These are phyloP conservation scores for Phytophthora foliorum DNA, from an alignment of 352 stramenopile genomes.

Conservation along the genomic window DNA sequence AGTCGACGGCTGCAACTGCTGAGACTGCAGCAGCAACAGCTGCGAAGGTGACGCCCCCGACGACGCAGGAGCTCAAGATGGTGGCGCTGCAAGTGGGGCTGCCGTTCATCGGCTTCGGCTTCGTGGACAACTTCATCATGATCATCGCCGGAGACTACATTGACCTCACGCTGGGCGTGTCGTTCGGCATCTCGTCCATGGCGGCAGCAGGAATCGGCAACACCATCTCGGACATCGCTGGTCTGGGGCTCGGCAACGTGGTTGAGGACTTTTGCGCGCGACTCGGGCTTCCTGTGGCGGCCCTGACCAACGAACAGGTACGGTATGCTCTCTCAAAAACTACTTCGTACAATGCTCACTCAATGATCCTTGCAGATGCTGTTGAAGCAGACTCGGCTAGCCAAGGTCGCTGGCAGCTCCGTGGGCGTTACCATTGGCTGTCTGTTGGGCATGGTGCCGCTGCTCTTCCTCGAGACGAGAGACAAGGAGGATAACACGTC, in stretches of 20 bases:
- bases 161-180: constrained; percentile 82
- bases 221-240: constrained; percentile 80
- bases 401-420: constrained; percentile 74
- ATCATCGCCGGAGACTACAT: constrained; percentile 91
- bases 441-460: constrained; percentile 75
- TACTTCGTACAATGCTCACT: background rate
- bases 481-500: constrained; percentile 15
- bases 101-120: constrained; percentile 98
- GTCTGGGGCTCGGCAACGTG: constrained; percentile 80
- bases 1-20: background rate
- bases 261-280: constrained; percentile 80
- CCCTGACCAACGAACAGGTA: constrained; percentile 75
- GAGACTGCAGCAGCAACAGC: constrained; percentile 7
- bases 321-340: background rate
- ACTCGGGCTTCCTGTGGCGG: constrained; percentile 66
- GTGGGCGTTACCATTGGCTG: constrained; percentile 81
- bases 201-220: constrained; percentile 89
- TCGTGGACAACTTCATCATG: constrained; percentile 98
- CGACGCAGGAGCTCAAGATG: constrained; percentile 68
- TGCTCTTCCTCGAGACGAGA: constrained; percentile 84
- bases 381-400: constrained; percentile 68
- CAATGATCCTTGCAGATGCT: constrained; percentile 51
- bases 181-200: constrained; percentile 90
- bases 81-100: constrained; percentile 78
- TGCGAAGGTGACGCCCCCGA: constrained; percentile 29